Evolutionary conservation across 78 protist species (phyloP), one percentile per base, ranked within the genome.

Genomic region (Guillardia theta): DNA sequence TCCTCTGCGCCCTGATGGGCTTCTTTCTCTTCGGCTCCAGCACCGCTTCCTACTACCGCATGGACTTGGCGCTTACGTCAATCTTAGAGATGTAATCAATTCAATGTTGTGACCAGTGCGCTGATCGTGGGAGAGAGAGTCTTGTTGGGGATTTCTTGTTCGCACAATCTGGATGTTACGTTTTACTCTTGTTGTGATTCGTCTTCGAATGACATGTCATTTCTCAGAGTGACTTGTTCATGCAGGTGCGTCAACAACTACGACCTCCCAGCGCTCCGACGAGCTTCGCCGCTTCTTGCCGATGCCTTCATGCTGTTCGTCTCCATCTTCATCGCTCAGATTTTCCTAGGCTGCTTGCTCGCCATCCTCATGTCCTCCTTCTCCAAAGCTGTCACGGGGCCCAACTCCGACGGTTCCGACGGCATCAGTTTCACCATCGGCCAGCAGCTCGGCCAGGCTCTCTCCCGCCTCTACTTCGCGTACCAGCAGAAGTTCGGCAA

Each of bases 11-110:
- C 36, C 36, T 12, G 4, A 70, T 70, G 45, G 83, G 83, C n/a
- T 70, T 33, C 83, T 70, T 70, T 43, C 41, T 70, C 45, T 70
- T 70, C 83, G 83, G 83, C 41, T 70, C 83, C 83, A 33, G 36
- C 83, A 70, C 33, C 83, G n/a, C 41, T 43, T 36, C 27, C 83
- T 70, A 70, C 41, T 70, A 36, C 41, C 4, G 12, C 83, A 33
- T 70, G 46, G n/a, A 24, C 27, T 36, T 70, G 83, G 83, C 83
- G 4, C 83, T 70, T 43, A 12, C 22, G 46, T 70, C 83, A 15
- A 43, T 70, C 83, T 33, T 70, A 4, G 45, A 70, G 41, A 70
- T 70, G n/a, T n/a, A n/a, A n/a, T n/a, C n/a, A n/a, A n/a, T n/a
- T n/a, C n/a, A n/a, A n/a, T n/a, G n/a, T n/a, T n/a, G n/a, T n/a